Conservation (phyloP, 2,329 filamentous ascomycete genomes). For the Macrophomina pseudophaseolina region DNA sequence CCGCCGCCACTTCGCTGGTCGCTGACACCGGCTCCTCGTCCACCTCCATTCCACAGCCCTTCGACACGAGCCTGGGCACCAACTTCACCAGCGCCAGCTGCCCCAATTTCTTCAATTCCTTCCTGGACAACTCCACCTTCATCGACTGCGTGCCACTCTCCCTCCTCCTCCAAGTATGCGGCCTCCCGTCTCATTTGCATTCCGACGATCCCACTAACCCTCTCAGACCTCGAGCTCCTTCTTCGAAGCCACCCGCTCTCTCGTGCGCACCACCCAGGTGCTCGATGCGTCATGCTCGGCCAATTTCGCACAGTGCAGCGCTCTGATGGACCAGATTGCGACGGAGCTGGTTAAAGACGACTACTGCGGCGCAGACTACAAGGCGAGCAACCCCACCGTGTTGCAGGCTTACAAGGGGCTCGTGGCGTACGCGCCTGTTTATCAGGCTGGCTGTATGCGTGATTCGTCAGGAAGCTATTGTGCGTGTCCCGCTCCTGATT, state of each 20-base stretch:
- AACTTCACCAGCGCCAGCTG: constrained; percentile 62
- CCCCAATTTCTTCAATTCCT: constrained; percentile 68
- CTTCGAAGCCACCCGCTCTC: constrained; percentile 76
- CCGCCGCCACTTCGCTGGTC: constrained; percentile 26
- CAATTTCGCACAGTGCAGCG: constrained; percentile 67
- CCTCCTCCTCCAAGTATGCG: constrained; percentile 74
- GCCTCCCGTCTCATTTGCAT: background rate
- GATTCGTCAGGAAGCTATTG: constrained; percentile 70
- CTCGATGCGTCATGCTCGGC: constrained; percentile 79
- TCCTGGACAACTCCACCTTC: constrained; percentile 71
- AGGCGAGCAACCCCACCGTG: constrained; percentile 70
- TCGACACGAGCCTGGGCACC: constrained; percentile 56
- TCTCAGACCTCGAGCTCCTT: constrained; percentile 78
- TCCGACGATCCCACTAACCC: constrained; percentile 28
- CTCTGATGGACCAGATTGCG: constrained; percentile 69
- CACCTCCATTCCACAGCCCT: constrained; percentile 46
- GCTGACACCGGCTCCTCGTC: constrained; percentile 8
- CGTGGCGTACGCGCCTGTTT: constrained; percentile 76
- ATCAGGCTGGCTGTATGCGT: constrained; percentile 79
- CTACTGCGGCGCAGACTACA: constrained; percentile 76
- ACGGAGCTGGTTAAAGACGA: constrained; percentile 63
- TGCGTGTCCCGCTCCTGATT: constrained; percentile 47
- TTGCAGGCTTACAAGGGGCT: constrained; percentile 77
- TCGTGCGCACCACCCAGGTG: constrained; percentile 73
- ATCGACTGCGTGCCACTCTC: constrained; percentile 81